These are phyloP conservation scores for Daldinia grandis DNA, from an alignment of 495 filamentous ascomycete species.

Conservation along the genomic window DNA sequence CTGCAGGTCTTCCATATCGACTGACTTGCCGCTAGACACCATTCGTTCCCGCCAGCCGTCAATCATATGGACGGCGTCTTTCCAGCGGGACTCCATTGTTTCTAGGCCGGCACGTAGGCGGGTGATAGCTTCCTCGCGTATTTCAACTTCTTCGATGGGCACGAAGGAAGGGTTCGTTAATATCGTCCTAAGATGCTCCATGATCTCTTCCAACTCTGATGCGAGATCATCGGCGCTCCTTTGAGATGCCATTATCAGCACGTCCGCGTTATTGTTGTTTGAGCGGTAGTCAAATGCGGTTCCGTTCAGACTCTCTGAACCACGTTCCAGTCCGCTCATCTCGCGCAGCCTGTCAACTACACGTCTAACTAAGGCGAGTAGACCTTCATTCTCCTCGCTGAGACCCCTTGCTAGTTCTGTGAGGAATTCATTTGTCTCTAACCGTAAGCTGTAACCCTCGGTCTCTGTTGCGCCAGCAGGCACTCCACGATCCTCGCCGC, in stretches of 20 bases:
- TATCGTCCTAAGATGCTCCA: conserved; percentile 81
- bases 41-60: conserved; percentile 91
- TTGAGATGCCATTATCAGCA: conserved; percentile 56
- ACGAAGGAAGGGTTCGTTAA: conserved; percentile 96
- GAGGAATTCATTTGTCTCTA: conserved; percentile 92
- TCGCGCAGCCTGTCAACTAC: conserved; percentile 77
- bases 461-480: conserved; percentile 61
- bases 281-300: conserved; percentile 49
- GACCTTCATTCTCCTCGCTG: conserved; percentile 91
- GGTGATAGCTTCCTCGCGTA: conserved; percentile 88
- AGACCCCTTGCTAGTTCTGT: conserved; percentile 86
- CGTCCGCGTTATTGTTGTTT: conserved; percentile 48
- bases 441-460: conserved; percentile 74
- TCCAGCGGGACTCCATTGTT: conserved; percentile 90
- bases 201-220: conserved; percentile 72
- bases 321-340: conserved; percentile 75
- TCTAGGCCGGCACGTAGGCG: conserved; percentile 84
- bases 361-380: conserved; percentile 75
- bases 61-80: conserved; percentile 88
- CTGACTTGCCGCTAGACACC: conserved; percentile 76
- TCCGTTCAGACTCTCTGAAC: conserved; percentile 39
- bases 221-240: conserved; percentile 76
- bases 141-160: conserved; percentile 89
- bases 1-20: conserved; percentile 84
- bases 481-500: conserved; percentile 45